Base-by-base conservation (phyloP, 2,329 filamentous ascomycete species). In the Ascochyta koolunga region DNA sequence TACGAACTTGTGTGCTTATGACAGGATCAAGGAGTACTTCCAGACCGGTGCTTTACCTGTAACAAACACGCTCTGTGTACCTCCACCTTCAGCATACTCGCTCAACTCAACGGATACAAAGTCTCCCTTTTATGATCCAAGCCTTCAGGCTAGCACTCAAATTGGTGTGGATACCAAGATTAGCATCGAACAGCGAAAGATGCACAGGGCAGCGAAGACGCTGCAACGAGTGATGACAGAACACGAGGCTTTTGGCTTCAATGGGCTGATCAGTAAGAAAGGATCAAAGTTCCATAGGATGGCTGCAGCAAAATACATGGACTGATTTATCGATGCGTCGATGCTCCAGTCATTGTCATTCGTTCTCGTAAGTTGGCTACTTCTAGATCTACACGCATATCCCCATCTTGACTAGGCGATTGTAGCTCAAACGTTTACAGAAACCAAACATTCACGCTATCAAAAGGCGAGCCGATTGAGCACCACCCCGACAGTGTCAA, bases 1-100 rank as follows among this genome's bases (percentile, higher is more conserved):
- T 0, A 70, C 72, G 0, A 75, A 73, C 0, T 38, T 58, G 8
- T 80, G 78, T 53, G 74, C 71, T 1, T 61, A 72, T 2, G 49
- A 43, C 2, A 54, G 60, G 29, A 65, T 79, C 15, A 62, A 65
- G 8, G 44, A 54, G 3, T 80, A 80, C 55, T 79, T 80, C 42
- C 74, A 76, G 50, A 67, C 62, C 0, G 78, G 76, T 2, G 54
- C 67, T 2, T 65, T 87, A 2, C 84, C 84, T 0, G 53, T 58
- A 0, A 56, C 67, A 0, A 78, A 75, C 1, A 79, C 78, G 1
- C 65, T 78, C 15, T 86, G 83, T 55, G 49, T 64, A 4, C 65
- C 68, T 15, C 65, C 59, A 61, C 2, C 68, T 83, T 64, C 58
- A 16, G 49, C 58, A 2, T 68, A 57, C 38, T 63, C 58, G 2